Conservation (phyloP, 2,329 filamentous ascomycete genomes). For the Berkeleyomyces rouxiae region DNA sequence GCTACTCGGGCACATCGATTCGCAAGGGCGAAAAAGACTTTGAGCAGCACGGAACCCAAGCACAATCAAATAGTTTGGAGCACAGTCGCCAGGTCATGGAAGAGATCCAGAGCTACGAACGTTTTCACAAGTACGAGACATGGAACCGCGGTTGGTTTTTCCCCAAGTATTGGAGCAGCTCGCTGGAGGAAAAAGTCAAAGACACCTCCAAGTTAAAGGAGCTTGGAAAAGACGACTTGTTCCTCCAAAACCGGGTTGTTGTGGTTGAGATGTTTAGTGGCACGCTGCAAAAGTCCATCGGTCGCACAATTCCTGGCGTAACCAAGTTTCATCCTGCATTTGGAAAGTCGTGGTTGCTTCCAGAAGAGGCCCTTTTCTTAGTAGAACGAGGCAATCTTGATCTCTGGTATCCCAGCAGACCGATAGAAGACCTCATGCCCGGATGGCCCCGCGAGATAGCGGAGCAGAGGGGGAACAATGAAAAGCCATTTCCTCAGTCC, state of each 20-base stretch:
- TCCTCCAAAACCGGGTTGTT: slow-evolving; percentile 37
- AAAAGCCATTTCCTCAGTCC: slow-evolving; percentile 15
- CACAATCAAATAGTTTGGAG: slow-evolving; percentile 63
- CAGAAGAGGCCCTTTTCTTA: slow-evolving; percentile 81
- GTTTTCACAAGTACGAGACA: slow-evolving; percentile 53
- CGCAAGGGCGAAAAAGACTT: slow-evolving; percentile 96
- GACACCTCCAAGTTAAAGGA: slow-evolving; percentile 8
- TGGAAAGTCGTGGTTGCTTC: slow-evolving; percentile 64
- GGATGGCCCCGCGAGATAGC: slow-evolving; percentile 14
- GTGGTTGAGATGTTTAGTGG: slow-evolving; percentile 57
- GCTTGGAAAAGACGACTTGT: slow-evolving; percentile 15
- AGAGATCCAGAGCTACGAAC: slow-evolving; percentile 61
- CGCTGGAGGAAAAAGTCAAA: slow-evolving; percentile 15
- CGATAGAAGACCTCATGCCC: slow-evolving; percentile 34
- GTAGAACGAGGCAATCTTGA: slow-evolving; percentile 79
- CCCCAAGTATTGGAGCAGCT: slow-evolving; percentile 35
- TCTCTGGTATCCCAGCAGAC: slow-evolving; percentile 57
- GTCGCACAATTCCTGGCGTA: slow-evolving; percentile 42
- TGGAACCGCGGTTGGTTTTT: slow-evolving; percentile 59
- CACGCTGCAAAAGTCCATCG: slow-evolving; percentile 58
- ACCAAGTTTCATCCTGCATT: slow-evolving; percentile 35
- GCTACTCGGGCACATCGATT: slow-evolving; percentile 46
- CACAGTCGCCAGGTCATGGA: slow-evolving; percentile 78
- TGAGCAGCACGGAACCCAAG: slow-evolving; percentile 73
- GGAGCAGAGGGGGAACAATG: slow-evolving; percentile 16